Base-by-base conservation (phyloP, 441 rosid species). In the Bocquillonia castaneifolia region DNA sequence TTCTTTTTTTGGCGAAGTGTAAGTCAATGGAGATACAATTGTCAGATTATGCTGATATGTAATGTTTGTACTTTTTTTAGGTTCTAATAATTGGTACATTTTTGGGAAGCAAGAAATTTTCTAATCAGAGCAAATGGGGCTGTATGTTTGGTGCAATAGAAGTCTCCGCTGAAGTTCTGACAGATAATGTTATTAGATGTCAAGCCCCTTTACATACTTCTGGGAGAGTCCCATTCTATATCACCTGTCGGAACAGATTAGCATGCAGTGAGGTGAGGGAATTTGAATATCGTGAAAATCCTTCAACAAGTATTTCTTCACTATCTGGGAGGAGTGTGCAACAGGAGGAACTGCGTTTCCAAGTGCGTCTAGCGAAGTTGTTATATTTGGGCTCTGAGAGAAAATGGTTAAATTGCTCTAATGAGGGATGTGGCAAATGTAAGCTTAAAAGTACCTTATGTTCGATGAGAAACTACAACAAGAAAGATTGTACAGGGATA, bases 61-160 rank as follows among this genome's bases (percentile, higher is more conserved):
- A 20, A 64, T 58, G 63, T 23, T 66, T 50, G 12, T 44, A 63
- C 68, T 67, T 65, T 51, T 50, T 13, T 64, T 76, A 88, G 93
- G 88, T 88, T 71, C 61, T 84, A 68, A 71, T 88, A 22, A 56
- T 78, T 50, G 94, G 89, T 40, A 68, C 79, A 22, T 86, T 88
- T 76, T 56, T 88, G 76, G 81, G 71, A 67, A 83, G 74, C 84
- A 81, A 80, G 79, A 77, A 70, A 71, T 54, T 71, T 67, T 50
- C 84, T 25, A 32, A 44, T 23, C 70, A 78, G 61, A 69, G 72
- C 22, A 83, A 73, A 39, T 88, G 87, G 90, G 77, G 85, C 57
- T 86, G 91, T 70, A 88, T 88, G 94, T 88, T 88, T 68, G 94
- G 91, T 32, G 91, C 85, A 75, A 76, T 83, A 67, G 94, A 86